Evolutionary conservation across 495 filamentous ascomycete species (phyloP).

Genomic region (Parathielavia hyrcaniae): DNA sequence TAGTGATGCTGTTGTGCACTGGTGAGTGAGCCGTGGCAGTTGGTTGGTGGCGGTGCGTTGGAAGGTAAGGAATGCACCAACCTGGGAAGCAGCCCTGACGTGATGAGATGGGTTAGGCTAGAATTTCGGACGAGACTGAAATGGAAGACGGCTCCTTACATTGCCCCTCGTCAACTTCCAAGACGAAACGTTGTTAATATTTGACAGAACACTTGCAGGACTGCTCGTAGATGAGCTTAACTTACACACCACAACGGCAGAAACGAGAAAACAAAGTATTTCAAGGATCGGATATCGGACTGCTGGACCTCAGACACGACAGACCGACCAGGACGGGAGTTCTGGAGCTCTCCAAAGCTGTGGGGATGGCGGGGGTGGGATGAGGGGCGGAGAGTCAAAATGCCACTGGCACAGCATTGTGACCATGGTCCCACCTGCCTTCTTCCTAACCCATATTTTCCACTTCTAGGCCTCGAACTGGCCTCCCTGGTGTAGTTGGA

Average conservation of each 20-base stretch:
- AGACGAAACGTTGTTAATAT: too few species aligned
- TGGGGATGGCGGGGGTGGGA: background rate
- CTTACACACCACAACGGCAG: too few species aligned
- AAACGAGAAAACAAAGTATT: too few species aligned
- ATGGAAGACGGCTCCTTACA: background rate
- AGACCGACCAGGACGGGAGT: too few species aligned
- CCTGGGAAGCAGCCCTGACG: constrained; percentile 23
- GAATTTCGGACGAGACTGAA: background rate
- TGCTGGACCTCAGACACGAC: too few species aligned
- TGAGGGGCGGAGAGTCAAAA: background rate
- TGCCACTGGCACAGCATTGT: too few species aligned
- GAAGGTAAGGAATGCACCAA: constrained; percentile 7
- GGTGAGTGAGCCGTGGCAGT: background rate
- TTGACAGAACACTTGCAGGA: too few species aligned
- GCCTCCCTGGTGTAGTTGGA: background rate
- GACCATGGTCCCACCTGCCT: constrained; percentile 6
- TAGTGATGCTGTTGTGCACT: constrained; percentile 47
- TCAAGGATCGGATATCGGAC: too few species aligned
- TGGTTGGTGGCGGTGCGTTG: too few species aligned
- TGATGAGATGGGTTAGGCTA: background rate
- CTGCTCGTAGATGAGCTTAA: too few species aligned
- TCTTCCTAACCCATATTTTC: background rate
- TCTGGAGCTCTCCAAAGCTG: background rate
- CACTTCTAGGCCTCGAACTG: background rate
- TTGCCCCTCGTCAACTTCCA: background rate